Base-by-base conservation (phyloP, 176 grass and related monocot genomes). In the Aegilops speltoides region DNA sequence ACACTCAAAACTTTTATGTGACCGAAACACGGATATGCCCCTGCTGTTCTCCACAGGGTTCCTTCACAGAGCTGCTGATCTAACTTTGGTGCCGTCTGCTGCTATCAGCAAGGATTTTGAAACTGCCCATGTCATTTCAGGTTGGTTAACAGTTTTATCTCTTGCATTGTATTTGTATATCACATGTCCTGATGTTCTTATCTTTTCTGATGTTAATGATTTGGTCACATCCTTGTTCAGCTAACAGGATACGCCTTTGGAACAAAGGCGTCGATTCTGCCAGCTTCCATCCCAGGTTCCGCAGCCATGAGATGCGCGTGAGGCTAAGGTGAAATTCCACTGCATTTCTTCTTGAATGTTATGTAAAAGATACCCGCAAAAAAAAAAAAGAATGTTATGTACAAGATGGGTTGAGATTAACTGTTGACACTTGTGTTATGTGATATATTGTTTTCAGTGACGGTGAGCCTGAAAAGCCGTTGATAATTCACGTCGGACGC, bases 211-310 rank as follows among this genome's bases (percentile, higher is more conserved):
- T 64, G 46, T 31, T 81, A 76, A 79, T 61, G 16, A 19, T 68
- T 37, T 31, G 10, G 1, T 40, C 59, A 22, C 29, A 75, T 73
- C 9, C 4, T 28, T 80, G 20, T 78, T 64, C 90, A 98, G 93
- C 94, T 85, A 90, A 91, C 23, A 90, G 83, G 68, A 96, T 98
- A 93, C 91, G 90, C 9, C 88, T 98, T 76, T 98, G 97, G 94
- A 96, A 94, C 77, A 96, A 98, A 90, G 97, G 97, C 84, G 90
- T 96, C 69, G 97, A 98, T 89, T 98, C 97, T 83, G 92, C 90
- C 72, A 96, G 92, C 73, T 98, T 98, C 77, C 90, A 98, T 65
- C 97, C 97, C 38, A 89, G 68, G 41, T 94, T 92, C 28, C 70
- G 61, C 67, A 96, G 83, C 78, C 86, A 96, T 45, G 94, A 94